Base-by-base conservation (phyloP, 331 rosid species). In the Spiraea crenata region DNA sequence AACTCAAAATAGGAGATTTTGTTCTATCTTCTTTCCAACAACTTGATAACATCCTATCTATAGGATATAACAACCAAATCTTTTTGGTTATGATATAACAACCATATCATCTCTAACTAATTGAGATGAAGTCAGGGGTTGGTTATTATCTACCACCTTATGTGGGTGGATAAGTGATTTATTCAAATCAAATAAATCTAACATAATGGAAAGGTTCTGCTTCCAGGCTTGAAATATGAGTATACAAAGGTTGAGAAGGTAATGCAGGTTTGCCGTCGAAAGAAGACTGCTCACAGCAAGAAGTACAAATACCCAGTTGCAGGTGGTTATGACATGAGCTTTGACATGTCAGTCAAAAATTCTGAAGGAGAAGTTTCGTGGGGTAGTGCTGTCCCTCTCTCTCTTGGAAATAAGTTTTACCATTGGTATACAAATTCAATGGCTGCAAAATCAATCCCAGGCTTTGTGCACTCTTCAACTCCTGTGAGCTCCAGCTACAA, bases 281-380 rank as follows among this genome's bases (percentile, higher is more conserved):
- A 61, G 3, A 83, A 84, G 60, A 34, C 48, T 70, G 66, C 56
- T 5, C 57, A 55, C 72, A 55, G 62, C 67, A 44, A 69, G 42
- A 39, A 47, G 15, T 38, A 49, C 59, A 52, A 19, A 17, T 82
- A 76, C 60, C 86, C 86, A 2, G 51, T 56, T 39, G 84, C 71
- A 12, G 56, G 54, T 71, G 78, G 83, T 69, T 1, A 49, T 34
- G 52, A 83, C 70, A 74, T 85, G 90, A 63, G 74, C 20, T 87
- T 87, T 70, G 76, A 74, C 71, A 82, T 84, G 82, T 65, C 56
- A 3, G 82, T 72, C 63, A 47, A 38, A 65, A 75, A 60, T 56
- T 60, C 74, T 5, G 4, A 17, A 41, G 42, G 63, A 40, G 15
- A 35, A 58, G 47, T 52, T 4, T 76, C 61, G 2, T 64, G 63